phyloP scores from a whole-genome alignment of 2,329 filamentous ascomycete species.

The Scolecobasidium constrictum region DNA sequence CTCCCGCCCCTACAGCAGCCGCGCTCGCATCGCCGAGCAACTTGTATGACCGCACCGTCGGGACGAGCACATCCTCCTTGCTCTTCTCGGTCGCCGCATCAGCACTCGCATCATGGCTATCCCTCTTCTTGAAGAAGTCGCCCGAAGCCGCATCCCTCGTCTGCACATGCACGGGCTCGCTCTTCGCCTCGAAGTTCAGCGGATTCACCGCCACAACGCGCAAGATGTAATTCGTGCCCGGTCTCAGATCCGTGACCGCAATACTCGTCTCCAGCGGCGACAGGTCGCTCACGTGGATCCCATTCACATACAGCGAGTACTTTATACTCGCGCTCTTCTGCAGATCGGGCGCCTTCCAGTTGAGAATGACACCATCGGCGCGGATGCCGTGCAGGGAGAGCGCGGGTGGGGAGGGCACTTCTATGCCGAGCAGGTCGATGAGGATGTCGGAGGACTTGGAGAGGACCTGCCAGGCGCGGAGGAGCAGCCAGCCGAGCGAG shows the following conservation, averaged over 20 bases:
- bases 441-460: slow-evolving; percentile 86
- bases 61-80: slow-evolving; percentile 35
- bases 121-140: slow-evolving; percentile 30
- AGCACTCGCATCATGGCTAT: slow-evolving; percentile 37
- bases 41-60: slow-evolving; percentile 42
- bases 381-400: slow-evolving; percentile 86
- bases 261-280: slow-evolving; percentile 75
- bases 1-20: slow-evolving; percentile 49
- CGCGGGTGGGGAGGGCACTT: slow-evolving; percentile 81
- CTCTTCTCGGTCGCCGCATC: slow-evolving; percentile 19
- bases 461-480: slow-evolving; percentile 78
- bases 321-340: slow-evolving; percentile 59
- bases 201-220: slow-evolving; percentile 84
- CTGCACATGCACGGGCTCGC: slow-evolving; percentile 70
- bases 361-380: slow-evolving; percentile 74
- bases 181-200: slow-evolving; percentile 87
- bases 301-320: slow-evolving; percentile 89
- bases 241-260: slow-evolving; percentile 76
- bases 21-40: slow-evolving; percentile 48
- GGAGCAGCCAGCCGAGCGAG: slow-evolving; percentile 51
- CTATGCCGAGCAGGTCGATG: slow-evolving; percentile 82
- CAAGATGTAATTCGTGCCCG: slow-evolving; percentile 84
- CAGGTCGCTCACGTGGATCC: slow-evolving; percentile 82
- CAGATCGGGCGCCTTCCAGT: slow-evolving; percentile 70
- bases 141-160: slow-evolving; percentile 42